Percentiles rank a stretch among this genome's conserved stretches.
phyloP scores from a whole-genome alignment of 495 filamentous ascomycete genomes.

The Xylaria telfairii region DNA sequence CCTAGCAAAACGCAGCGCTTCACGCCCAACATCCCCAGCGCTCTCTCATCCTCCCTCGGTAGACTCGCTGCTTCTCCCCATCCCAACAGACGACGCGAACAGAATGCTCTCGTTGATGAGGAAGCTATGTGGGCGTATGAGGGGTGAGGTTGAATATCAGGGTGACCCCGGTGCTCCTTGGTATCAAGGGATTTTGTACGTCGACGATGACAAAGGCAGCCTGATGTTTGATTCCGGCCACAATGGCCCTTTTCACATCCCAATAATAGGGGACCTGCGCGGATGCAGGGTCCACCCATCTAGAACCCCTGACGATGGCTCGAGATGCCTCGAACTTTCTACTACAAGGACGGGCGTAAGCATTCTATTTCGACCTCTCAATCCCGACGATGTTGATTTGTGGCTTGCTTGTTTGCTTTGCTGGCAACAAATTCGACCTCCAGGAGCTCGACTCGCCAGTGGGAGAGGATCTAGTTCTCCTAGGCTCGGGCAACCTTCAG shows the following conservation, averaged over 20 bases:
- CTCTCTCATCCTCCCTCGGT: conserved; percentile 54
- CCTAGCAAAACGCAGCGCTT: conserved; percentile 55
- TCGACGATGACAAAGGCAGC: conserved; percentile 69
- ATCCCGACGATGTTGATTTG: conserved; percentile 77
- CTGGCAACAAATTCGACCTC: conserved; percentile 87
- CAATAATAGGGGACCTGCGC: conserved; percentile 77
- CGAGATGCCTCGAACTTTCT: conserved; percentile 80
- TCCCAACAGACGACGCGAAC: conserved; percentile 66
- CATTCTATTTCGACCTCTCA: conserved; percentile 76
- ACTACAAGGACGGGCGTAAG: conserved; percentile 71
- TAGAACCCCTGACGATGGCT: conserved; percentile 65
- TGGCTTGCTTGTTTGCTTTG: conserved; percentile 94
- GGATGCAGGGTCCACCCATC: conserved; percentile 81
- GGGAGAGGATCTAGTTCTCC: conserved; percentile 33
- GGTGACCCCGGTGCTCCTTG: conserved; percentile 60
- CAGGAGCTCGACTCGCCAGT: conserved; percentile 37
- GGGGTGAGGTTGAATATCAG: conserved; percentile 71
- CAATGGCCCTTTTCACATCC: conserved; percentile 52
- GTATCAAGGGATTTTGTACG: conserved; percentile 67
- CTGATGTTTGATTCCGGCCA: conserved; percentile 67
- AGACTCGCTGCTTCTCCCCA: conserved; percentile 60
- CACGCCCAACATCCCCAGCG: conserved; percentile 56
- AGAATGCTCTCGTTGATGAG: conserved; percentile 73
- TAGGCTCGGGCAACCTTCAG: conserved; percentile 43
- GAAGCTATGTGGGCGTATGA: conserved; percentile 70